A percentile compares a stretch with the other conserved stretches of the same genome.
Conservation (phyloP, 2,329 filamentous ascomycete species). For the Drechslera avenae region DNA sequence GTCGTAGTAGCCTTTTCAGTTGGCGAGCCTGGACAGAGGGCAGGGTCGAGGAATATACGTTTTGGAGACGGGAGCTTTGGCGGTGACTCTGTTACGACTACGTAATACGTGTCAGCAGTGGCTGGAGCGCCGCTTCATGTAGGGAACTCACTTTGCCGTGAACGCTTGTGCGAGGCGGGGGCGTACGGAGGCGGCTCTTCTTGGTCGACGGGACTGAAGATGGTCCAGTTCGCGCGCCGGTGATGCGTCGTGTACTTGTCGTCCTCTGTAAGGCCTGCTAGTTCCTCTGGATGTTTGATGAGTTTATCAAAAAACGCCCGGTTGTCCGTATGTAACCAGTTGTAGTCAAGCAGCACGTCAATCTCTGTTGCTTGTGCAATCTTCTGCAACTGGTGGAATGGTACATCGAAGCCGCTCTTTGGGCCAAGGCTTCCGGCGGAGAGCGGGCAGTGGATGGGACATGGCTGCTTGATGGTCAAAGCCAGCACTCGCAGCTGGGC, state of each 20-base stretch:
- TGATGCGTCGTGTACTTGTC: slow-evolving; percentile 3
- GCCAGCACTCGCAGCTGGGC: slow-evolving; percentile 17
- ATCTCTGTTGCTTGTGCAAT: slow-evolving; percentile 21
- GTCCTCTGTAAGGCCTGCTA: slow-evolving; percentile 15
- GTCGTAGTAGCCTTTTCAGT: slow-evolving; percentile 7
- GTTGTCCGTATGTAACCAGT: slow-evolving; percentile 20
- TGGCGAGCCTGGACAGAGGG: slow-evolving; percentile 4
- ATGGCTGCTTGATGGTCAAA: slow-evolving; percentile 6
- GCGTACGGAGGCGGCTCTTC: slow-evolving; percentile 19
- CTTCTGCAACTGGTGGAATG: slow-evolving; percentile 10
- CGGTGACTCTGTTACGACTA: slow-evolving; percentile 9
- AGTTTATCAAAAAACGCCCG: slow-evolving; percentile 12
- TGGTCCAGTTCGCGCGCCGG: slow-evolving; percentile 7
- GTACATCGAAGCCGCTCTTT: slow-evolving; percentile 8
- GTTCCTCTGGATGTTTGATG: slow-evolving; percentile 10
- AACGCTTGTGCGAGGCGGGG: slow-evolving; percentile 13
- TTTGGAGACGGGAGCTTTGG: slow-evolving; percentile 16
- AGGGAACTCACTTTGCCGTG: slow-evolving; percentile 15
- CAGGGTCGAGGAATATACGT: slow-evolving; percentile 8
- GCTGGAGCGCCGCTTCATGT: background rate
- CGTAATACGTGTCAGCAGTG: background rate
- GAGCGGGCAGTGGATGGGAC: slow-evolving; percentile 15
- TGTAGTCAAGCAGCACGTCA: slow-evolving; percentile 21
- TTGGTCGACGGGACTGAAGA: slow-evolving; percentile 12
- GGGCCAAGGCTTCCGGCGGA: background rate